Percentiles rank a stretch among this genome's conserved stretches.
These are phyloP conservation scores for Psilocybe tampanensis DNA, from an alignment of 768 basidiomycete genomes.

Conservation along the genomic window DNA sequence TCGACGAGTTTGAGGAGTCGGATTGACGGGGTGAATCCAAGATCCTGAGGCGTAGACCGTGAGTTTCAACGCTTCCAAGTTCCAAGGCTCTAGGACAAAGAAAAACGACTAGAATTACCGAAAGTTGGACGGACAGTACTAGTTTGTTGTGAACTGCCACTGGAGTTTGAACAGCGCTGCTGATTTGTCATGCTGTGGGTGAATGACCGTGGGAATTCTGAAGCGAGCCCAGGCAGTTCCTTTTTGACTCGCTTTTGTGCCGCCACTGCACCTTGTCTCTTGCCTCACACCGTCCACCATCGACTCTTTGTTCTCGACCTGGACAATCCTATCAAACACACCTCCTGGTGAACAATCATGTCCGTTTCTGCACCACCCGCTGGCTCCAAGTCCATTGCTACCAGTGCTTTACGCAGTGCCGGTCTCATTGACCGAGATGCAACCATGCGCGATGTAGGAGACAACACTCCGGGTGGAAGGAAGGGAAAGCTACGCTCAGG, in stretches of 20 bases:
- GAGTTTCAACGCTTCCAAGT: too few species aligned
- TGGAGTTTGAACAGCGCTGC: background rate
- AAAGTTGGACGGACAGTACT: background rate
- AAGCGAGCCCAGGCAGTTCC: constrained; percentile 20
- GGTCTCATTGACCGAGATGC: constrained; percentile 80
- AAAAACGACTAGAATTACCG: background rate
- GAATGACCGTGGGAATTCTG: constrained; percentile 26
- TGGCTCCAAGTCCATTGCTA: constrained; percentile 58
- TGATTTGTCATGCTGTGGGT: background rate
- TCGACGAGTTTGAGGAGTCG: constrained; percentile 22
- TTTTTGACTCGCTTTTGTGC: constrained; percentile 39
- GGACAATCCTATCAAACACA: constrained; percentile 11
- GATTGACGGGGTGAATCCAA: constrained; percentile 17
- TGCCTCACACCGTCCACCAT: constrained; percentile 11
- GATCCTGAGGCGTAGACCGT: too few species aligned
- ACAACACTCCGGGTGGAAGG: constrained; percentile 74
- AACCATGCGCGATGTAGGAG: constrained; percentile 70
- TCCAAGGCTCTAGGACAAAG: background rate
- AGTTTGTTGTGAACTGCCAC: too few species aligned
- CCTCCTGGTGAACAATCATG: constrained; percentile 15
- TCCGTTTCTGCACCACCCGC: constrained; percentile 62
- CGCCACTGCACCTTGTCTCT: constrained; percentile 21
- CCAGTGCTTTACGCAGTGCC: constrained; percentile 65
- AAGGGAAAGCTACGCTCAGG: constrained; percentile 71
- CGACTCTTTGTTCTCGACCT: constrained; percentile 1